phyloP scores from a whole-genome alignment of 225 moss, liverwort and hornwort genomes.

The Sphagnum tenellum region DNA sequence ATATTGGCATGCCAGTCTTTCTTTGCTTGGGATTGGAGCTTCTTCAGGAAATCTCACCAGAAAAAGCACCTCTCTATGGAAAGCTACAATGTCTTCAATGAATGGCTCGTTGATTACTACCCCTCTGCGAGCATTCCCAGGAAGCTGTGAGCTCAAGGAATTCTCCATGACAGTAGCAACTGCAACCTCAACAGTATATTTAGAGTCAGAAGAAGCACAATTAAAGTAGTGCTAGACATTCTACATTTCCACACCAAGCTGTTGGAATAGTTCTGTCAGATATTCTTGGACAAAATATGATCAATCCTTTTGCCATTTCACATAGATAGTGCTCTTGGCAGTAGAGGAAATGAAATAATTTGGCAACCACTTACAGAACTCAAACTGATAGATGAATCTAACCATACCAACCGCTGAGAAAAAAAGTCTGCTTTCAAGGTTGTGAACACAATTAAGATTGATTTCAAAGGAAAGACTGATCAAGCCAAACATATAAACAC shows the following conservation, averaged over 20 bases:
- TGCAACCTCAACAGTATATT: constrained; percentile 6
- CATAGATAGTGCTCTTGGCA: no score
- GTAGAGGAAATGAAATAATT: no score
- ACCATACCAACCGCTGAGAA: no score
- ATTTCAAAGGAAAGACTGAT: no score
- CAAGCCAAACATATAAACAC: no score
- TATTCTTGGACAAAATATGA: no score
- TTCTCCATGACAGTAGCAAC: constrained; percentile 9
- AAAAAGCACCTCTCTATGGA: constrained; percentile 39
- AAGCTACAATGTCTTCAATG: constrained; percentile 45
- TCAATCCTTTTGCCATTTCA: no score
- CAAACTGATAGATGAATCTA: no score
- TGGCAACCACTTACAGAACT: no score
- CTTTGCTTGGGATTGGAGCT: constrained; percentile 13
- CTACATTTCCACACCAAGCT: not conserved
- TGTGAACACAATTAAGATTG: no score
- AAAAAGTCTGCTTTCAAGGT: no score
- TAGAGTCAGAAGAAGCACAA: not conserved
- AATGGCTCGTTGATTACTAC: constrained; percentile 2
- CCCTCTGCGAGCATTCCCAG: not conserved
- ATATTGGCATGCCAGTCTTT: constrained; percentile 34
- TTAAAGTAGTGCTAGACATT: not conserved
- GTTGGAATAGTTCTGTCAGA: not conserved
- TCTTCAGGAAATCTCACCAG: constrained; percentile 23
- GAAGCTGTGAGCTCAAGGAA: not conserved